A percentile compares a stretch with the other conserved stretches of the same genome.
These are phyloP conservation scores for Gossypium aridum DNA, from an alignment of 441 rosid genomes.

Conservation along the genomic window DNA sequence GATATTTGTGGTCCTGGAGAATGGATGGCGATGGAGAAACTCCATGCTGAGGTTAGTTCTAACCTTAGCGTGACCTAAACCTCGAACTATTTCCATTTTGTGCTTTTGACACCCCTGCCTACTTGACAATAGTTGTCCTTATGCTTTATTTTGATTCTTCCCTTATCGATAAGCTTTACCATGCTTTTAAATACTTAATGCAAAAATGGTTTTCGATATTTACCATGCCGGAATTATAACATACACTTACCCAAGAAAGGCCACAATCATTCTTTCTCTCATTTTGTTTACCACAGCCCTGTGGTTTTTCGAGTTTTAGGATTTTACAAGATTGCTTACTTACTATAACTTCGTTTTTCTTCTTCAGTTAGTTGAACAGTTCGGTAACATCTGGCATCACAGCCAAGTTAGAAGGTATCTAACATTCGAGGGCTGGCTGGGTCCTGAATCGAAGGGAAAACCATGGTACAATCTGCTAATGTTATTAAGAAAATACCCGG, in stretches of 20 bases:
- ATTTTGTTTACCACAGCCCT: background rate
- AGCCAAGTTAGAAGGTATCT: constrained; percentile 75
- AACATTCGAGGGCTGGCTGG: constrained; percentile 63
- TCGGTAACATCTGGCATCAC: constrained; percentile 77
- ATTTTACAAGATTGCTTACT: constrained; percentile 3
- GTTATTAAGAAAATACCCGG: constrained; percentile 85
- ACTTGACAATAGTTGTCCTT: background rate
- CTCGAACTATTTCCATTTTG: background rate
- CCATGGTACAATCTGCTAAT: constrained; percentile 87
- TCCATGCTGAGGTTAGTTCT: constrained; percentile 66
- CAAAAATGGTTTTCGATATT: background rate
- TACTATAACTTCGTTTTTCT: background rate
- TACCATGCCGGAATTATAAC: background rate
- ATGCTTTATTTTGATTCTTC: background rate
- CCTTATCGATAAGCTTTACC: no score
- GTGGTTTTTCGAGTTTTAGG: no score
- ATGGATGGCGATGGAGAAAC: constrained; percentile 98
- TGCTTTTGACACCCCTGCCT: background rate
- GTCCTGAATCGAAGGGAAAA: constrained; percentile 74
- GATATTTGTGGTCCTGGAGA: constrained; percentile 97
- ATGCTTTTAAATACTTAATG: no score
- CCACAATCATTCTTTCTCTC: background rate
- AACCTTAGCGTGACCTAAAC: background rate
- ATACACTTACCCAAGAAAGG: background rate
- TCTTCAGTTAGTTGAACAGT: constrained; percentile 63